Conservation (phyloP, 257 asterid species). For the Catharanthus roseus region DNA sequence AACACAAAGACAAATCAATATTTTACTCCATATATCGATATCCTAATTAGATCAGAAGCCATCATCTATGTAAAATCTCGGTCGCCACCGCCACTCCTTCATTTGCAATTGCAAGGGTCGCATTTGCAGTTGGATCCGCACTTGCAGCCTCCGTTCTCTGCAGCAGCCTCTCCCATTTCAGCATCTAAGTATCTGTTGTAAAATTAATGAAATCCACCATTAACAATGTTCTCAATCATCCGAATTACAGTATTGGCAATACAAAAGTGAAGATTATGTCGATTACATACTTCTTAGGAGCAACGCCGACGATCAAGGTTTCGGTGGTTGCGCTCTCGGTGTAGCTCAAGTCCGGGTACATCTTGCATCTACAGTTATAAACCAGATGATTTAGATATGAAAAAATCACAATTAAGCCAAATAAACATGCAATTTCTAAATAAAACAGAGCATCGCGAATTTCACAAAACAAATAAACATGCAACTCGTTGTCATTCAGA, state of each 20-base stretch:
- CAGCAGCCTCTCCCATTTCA: slow-evolving; percentile 30
- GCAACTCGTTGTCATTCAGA: neutral
- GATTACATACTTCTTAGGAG: slow-evolving; percentile 50
- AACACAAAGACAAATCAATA: slow-evolving; percentile 6
- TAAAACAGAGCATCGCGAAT: too few relatives aligned
- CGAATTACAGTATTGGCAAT: too few relatives aligned
- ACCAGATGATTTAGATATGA: neutral
- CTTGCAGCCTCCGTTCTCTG: slow-evolving; percentile 78
- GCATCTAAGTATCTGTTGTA: slow-evolving; percentile 48
- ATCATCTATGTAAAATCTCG: slow-evolving; percentile 23
- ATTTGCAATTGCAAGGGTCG: slow-evolving; percentile 80
- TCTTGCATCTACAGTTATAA: slow-evolving; percentile 49
- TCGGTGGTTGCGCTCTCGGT: slow-evolving; percentile 37
- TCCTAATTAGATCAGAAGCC: neutral
- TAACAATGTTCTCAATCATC: too few relatives aligned
- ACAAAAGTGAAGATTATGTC: too few relatives aligned
- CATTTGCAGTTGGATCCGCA: slow-evolving; percentile 83
- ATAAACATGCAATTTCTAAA: too few relatives aligned
- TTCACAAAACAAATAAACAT: neutral
- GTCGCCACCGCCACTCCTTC: slow-evolving; percentile 24
- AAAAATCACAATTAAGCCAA: too few relatives aligned
- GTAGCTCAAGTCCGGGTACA: slow-evolving; percentile 50
- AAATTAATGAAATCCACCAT: neutral
- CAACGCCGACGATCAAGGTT: slow-evolving; percentile 58
- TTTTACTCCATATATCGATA: neutral